Percentiles rank a stretch among this genome's conserved stretches.
Conservation (phyloP, 2,329 filamentous ascomycete species). For the Pseudogymnoascus sp. region DNA sequence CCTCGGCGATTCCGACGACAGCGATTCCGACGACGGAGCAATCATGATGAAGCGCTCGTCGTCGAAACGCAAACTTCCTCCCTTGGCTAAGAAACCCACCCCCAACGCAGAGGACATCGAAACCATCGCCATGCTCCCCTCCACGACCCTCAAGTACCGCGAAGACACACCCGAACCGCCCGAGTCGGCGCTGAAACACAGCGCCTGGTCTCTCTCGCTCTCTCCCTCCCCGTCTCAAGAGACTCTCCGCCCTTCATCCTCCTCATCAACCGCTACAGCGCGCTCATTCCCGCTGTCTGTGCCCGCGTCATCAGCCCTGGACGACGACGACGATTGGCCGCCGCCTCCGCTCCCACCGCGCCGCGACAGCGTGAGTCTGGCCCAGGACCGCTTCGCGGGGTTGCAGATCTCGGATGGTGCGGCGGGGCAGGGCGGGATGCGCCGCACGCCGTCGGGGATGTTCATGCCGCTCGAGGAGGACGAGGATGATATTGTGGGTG, state of each 20-base stretch:
- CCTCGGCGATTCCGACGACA: constrained; percentile 28
- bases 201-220: constrained; percentile 47
- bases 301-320: constrained; percentile 17
- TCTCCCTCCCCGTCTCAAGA: constrained; percentile 70
- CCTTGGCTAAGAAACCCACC: constrained; percentile 26
- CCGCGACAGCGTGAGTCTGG: constrained; percentile 23
- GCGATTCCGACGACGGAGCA: constrained; percentile 53
- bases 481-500: constrained; percentile 50
- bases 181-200: constrained; percentile 56
- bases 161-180: constrained; percentile 64
- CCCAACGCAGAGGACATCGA: constrained; percentile 40
- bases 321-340: constrained; percentile 46
- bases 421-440: constrained; percentile 45
- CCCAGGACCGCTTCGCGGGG: constrained; percentile 23
- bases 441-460: constrained; percentile 78
- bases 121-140: constrained; percentile 54
- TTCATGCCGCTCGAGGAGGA: constrained; percentile 80
- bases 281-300: neutral
- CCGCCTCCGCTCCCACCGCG: constrained; percentile 22
- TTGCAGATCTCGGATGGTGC: constrained; percentile 21
- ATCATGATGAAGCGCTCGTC: constrained; percentile 64
- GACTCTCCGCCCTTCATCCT: constrained; percentile 55
- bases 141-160: constrained; percentile 66
- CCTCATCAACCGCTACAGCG: neutral
- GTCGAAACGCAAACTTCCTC: constrained; percentile 38